Percentiles rank a stretch among this genome's conserved stretches.
phyloP scores from a whole-genome alignment of 2,329 filamentous ascomycete genomes.

The Fusarium clavum region DNA sequence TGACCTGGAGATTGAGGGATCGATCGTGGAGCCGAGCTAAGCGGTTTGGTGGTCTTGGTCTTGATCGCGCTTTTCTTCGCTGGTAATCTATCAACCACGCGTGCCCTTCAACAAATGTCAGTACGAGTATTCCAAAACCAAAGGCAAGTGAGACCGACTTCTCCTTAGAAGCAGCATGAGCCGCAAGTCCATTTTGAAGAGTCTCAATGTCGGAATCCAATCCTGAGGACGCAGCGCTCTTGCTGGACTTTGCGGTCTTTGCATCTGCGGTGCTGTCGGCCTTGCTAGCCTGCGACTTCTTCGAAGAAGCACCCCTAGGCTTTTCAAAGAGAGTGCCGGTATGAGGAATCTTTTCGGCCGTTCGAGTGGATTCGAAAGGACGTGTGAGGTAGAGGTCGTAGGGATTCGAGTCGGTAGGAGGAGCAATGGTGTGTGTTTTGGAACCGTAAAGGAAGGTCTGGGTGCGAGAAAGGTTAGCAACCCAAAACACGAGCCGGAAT shows the following conservation, averaged over 20 bases:
- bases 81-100: conserved; percentile 51
- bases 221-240: conserved; percentile 54
- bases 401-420: conserved; percentile 58
- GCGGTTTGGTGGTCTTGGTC: conserved; percentile 58
- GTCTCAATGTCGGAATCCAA: conserved; percentile 63
- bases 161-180: conserved; percentile 52
- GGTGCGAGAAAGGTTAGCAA: conserved; percentile 30
- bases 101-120: conserved; percentile 50
- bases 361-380: conserved; percentile 59
- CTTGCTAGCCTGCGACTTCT: conserved; percentile 47
- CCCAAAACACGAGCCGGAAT: conserved; percentile 6
- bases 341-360: conserved; percentile 62
- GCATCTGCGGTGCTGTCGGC: conserved; percentile 47
- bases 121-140: conserved; percentile 33
- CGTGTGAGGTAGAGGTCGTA: conserved; percentile 69
- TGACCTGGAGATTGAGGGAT: conserved; percentile 67
- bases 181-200: conserved; percentile 58
- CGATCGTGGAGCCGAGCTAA: conserved; percentile 55
- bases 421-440: conserved; percentile 60
- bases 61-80: conserved; percentile 51
- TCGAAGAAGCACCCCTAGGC: conserved; percentile 44
- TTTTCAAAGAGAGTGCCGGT: conserved; percentile 64
- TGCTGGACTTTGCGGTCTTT: conserved; percentile 49
- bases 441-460: conserved; percentile 68
- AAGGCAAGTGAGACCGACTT: conserved; percentile 48